Percentiles rank a stretch among this genome's conserved stretches.
Evolutionary conservation across 495 filamentous ascomycete genomes (phyloP).

Genomic region (Extremus antarcticus): DNA sequence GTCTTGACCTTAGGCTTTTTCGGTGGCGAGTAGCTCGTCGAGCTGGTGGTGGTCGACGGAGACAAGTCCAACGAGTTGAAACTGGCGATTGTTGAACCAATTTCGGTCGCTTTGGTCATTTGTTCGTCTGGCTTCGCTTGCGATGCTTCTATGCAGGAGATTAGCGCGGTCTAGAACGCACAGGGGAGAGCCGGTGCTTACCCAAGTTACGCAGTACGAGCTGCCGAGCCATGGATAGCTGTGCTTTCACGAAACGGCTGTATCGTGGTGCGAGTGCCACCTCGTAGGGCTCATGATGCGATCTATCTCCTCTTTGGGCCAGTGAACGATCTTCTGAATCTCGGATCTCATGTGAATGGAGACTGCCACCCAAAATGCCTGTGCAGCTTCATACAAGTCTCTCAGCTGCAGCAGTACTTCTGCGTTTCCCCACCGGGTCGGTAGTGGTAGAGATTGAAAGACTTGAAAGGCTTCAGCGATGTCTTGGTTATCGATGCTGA

Average conservation of each 20-base stretch:
- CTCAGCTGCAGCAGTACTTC: neutral
- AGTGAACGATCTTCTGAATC: neutral
- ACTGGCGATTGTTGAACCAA: too few species aligned
- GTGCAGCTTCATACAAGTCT: neutral
- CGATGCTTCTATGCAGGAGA: too few species aligned
- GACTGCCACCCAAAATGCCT: neutral
- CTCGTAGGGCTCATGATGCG: neutral
- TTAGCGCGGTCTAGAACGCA: too few species aligned
- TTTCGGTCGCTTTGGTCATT: too few species aligned
- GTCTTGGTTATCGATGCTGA: too few species aligned
- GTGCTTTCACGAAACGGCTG: neutral
- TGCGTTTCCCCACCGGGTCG: neutral
- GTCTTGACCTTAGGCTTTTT: neutral
- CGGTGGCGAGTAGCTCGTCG: too few species aligned
- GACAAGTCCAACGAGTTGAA: neutral
- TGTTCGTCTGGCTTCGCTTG: too few species aligned
- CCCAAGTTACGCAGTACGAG: too few species aligned
- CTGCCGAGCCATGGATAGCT: too few species aligned
- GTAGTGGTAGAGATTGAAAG: neutral
- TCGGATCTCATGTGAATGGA: neutral
- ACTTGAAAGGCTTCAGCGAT: neutral
- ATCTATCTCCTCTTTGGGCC: neutral
- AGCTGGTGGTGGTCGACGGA: neutral
- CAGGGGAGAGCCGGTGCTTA: too few species aligned
- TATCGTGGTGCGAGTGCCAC: neutral